These are phyloP conservation scores for Arthromyces matolae DNA, from an alignment of 768 basidiomycete species.

Conservation along the genomic window DNA sequence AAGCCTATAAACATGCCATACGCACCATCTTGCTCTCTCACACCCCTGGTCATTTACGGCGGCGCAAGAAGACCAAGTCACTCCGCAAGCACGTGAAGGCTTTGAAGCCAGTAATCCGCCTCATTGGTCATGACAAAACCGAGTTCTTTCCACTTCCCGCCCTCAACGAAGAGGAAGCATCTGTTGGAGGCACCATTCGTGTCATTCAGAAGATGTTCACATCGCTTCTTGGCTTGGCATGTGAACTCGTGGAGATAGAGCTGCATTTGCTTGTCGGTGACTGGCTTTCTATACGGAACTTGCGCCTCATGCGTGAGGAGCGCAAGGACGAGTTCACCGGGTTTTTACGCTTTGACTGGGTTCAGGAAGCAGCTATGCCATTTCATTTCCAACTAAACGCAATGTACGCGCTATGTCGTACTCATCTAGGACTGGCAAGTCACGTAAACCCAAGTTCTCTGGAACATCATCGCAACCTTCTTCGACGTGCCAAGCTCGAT, in stretches of 20 bases:
- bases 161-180: constrained; percentile 11
- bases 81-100: not conserved
- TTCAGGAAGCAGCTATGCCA: constrained; percentile 14
- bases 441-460: constrained; percentile 11
- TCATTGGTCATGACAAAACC: constrained; percentile 7
- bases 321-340: not conserved
- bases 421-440: constrained; percentile 5
- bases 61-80: not conserved
- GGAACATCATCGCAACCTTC: constrained; percentile 12
- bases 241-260: constrained; percentile 6
- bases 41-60: not conserved
- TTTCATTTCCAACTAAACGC: constrained; percentile 15
- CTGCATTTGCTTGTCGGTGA: constrained; percentile 9
- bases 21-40: constrained; percentile 4
- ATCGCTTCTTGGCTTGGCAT: constrained; percentile 1
- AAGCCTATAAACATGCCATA: constrained; percentile 11
- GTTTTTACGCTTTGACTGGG: constrained; percentile 9
- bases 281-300: constrained; percentile 13
- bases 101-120: constrained; percentile 4
- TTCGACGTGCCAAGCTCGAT: constrained; percentile 7
- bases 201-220: constrained; percentile 14
- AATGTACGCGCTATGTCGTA: constrained; percentile 9
- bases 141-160: constrained; percentile 12
- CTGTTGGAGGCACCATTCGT: constrained; percentile 4
- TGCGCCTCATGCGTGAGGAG: constrained; percentile 9